Evolutionary conservation across 345 rosid genomes (phyloP).

Genomic region (Lagerstroemia speciosa): DNA sequence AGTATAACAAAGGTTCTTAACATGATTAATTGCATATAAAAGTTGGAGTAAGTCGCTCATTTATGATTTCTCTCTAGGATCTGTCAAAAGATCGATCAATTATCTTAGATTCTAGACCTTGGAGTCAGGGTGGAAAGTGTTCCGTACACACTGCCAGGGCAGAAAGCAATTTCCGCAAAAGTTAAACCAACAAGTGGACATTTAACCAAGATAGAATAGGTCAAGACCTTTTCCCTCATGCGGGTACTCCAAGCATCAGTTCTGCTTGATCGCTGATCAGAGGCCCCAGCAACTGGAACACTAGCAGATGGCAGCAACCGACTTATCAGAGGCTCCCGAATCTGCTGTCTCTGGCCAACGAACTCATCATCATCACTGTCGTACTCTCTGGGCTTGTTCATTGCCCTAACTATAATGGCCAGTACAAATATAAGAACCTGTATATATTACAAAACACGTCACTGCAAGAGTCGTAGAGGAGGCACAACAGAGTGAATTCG

Average conservation of each 20-base stretch:
- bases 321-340: constrained; percentile 72
- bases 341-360: constrained; percentile 61
- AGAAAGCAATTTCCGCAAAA: not conserved
- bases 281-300: constrained; percentile 54
- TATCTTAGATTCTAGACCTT: not conserved
- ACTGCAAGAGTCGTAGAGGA: not conserved
- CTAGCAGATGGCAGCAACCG: constrained; percentile 56
- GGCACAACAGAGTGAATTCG: not conserved
- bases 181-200: not conserved
- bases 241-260: constrained; percentile 97
- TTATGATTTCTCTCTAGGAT: not conserved
- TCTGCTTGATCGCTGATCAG: constrained; percentile 77
- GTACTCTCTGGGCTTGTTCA: constrained; percentile 64
- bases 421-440: constrained; percentile 42
- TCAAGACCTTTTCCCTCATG: constrained; percentile 88
- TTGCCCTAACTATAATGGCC: constrained; percentile 69
- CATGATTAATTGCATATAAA: not conserved
- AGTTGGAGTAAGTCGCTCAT: not conserved
- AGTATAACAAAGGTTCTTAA: not conserved
- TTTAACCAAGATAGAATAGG: not conserved
- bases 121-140: not conserved
- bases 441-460: not conserved
- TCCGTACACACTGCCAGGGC: not conserved
- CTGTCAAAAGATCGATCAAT: not conserved
- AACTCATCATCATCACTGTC: constrained; percentile 96